Conservation (phyloP, 305 asterid species). For the Fraxinus paxiana region DNA sequence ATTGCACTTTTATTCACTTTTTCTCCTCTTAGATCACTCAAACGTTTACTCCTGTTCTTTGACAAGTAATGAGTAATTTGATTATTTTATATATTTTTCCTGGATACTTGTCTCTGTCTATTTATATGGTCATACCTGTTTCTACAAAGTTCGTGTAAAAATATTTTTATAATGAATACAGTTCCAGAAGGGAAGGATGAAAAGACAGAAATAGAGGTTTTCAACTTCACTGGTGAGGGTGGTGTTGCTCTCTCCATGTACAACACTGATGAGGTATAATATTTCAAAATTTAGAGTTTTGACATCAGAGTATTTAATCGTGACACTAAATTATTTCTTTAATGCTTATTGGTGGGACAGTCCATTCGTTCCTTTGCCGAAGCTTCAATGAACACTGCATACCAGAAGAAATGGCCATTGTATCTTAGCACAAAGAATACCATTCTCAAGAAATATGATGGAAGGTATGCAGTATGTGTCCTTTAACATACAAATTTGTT, state of each 20-base stretch:
- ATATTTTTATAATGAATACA: slow-evolving; percentile 25
- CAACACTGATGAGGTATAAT: slow-evolving; percentile 88
- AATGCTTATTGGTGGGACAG: slow-evolving; percentile 36
- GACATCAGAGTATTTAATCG: not conserved
- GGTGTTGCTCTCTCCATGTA: slow-evolving; percentile 94
- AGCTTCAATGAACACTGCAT: slow-evolving; percentile 85
- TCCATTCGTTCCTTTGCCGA: slow-evolving; percentile 79
- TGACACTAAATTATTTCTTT: slow-evolving; percentile 19
- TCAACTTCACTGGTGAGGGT: slow-evolving; percentile 81
- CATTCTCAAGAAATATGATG: slow-evolving; percentile 88
- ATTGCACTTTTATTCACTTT: not conserved
- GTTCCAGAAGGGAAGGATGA: slow-evolving; percentile 78
- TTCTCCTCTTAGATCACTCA: not conserved
- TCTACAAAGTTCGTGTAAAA: not conserved
- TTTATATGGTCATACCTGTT: not conserved
- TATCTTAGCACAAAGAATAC: slow-evolving; percentile 96
- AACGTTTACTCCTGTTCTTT: not conserved
- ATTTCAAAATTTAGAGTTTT: slow-evolving; percentile 16
- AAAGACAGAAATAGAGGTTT: slow-evolving; percentile 67
- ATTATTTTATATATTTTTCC: not conserved
- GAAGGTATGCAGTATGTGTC: slow-evolving; percentile 46
- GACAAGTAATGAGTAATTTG: not conserved
- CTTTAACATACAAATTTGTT: not conserved
- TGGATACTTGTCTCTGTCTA: not conserved
- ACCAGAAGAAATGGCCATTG: slow-evolving; percentile 84